Conservation (phyloP, 495 filamentous ascomycete species). For the Aspergillus diversus region DNA sequence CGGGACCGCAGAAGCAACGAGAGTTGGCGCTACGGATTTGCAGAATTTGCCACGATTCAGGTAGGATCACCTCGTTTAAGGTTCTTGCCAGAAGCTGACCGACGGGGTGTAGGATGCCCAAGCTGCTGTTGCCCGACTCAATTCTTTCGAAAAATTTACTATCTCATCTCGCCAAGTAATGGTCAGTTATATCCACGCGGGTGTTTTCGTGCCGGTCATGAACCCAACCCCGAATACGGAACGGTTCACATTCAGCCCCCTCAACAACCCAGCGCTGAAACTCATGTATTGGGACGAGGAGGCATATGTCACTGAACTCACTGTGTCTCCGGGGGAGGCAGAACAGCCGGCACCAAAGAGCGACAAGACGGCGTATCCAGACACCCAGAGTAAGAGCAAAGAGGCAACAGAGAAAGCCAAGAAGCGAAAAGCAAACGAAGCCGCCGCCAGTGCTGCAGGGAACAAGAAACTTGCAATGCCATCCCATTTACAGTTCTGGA, state of each 20-base stretch:
- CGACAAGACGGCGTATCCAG: slow-evolving; percentile 40
- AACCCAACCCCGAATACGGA: slow-evolving; percentile 57
- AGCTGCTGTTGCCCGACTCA: slow-evolving; percentile 74
- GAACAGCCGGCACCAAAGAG: slow-evolving; percentile 34
- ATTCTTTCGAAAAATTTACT: slow-evolving; percentile 79
- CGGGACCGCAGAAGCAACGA: slow-evolving; percentile 74
- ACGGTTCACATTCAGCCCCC: slow-evolving; percentile 71
- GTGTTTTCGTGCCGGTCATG: slow-evolving; percentile 81
- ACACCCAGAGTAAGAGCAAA: slow-evolving; percentile 38
- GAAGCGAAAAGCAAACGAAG: slow-evolving; percentile 66
- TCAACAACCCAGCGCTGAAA: slow-evolving; percentile 68
- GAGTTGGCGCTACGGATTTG: slow-evolving; percentile 88
- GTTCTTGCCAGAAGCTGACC: background rate
- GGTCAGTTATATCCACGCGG: slow-evolving; percentile 80
- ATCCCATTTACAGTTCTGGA: slow-evolving; percentile 84
- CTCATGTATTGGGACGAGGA: slow-evolving; percentile 86
- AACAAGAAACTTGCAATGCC: slow-evolving; percentile 58
- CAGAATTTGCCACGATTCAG: slow-evolving; percentile 74
- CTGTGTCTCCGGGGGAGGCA: slow-evolving; percentile 57
- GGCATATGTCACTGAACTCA: slow-evolving; percentile 70
- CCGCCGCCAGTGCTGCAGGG: slow-evolving; percentile 35
- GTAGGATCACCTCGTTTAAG: slow-evolving; percentile 34
- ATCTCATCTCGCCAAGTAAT: slow-evolving; percentile 77
- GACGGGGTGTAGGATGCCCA: slow-evolving; percentile 66
- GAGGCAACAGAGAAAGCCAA: slow-evolving; percentile 67